Evolutionary conservation across 768 basidiomycete genomes (phyloP).

Genomic region (Collybia sordida): DNA sequence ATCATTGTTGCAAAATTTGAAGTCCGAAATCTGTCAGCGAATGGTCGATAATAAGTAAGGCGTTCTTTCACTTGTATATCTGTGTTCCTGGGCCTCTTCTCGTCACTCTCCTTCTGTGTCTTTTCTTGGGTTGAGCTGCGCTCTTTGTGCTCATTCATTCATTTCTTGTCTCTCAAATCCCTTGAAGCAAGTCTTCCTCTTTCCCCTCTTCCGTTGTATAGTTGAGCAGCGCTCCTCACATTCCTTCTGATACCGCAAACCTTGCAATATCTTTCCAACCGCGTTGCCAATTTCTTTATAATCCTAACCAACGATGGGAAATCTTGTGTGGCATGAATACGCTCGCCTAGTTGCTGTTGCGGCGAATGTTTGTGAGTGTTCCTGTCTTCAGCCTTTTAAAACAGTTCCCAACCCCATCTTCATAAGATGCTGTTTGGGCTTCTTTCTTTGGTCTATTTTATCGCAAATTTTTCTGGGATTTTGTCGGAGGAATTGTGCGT

Average conservation of each 20-base stretch:
- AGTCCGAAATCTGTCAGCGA: constrained; percentile 16
- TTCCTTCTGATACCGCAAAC: constrained; percentile 4
- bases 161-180: constrained; percentile 27
- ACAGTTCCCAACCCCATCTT: constrained; percentile 8
- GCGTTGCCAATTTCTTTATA: background rate
- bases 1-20: constrained; percentile 14
- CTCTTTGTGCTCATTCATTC: constrained; percentile 23
- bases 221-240: constrained; percentile 22
- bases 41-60: background rate
- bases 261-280: background rate
- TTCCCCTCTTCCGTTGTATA: constrained; percentile 7
- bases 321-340: constrained; percentile 80
- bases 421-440: constrained; percentile 76
- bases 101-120: constrained; percentile 15
- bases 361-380: constrained; percentile 68
- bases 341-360: constrained; percentile 67
- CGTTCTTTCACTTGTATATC: constrained; percentile 6
- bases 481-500: constrained; percentile 77
- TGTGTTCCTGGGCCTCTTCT: constrained; percentile 9
- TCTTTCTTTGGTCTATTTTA: constrained; percentile 78
- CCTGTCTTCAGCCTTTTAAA: background rate
- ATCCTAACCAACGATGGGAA: constrained; percentile 57
- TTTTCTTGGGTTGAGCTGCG: constrained; percentile 29
- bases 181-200: constrained; percentile 40
- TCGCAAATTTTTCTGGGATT: constrained; percentile 98